A percentile compares a stretch with the other conserved stretches of the same genome.
phyloP scores from a whole-genome alignment of 768 basidiomycete species.

The Phanerochaete carnosa region DNA sequence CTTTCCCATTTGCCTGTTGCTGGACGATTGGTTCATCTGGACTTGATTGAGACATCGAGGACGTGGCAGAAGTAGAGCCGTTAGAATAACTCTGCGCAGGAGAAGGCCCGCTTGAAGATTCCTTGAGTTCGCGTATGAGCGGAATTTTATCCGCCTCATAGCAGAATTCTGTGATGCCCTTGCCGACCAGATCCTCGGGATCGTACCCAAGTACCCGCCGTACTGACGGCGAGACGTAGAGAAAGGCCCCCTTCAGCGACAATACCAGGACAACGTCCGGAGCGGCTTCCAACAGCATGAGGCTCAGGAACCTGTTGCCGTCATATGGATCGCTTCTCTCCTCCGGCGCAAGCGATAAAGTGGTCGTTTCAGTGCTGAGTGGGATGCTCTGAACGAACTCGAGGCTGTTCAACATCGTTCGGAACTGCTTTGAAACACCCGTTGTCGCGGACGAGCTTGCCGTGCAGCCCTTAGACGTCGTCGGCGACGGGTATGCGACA shows the following conservation, averaged over 20 bases:
- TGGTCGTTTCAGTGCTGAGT: slow-evolving; percentile 9
- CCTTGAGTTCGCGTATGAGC: slow-evolving; percentile 89
- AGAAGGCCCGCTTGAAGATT: slow-evolving; percentile 38
- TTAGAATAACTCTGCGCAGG: background rate
- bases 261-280: slow-evolving; percentile 90
- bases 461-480: slow-evolving; percentile 30
- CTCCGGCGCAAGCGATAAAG: slow-evolving; percentile 11
- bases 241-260: slow-evolving; percentile 87
- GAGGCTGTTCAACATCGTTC: slow-evolving; percentile 42
- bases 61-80: background rate
- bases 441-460: slow-evolving; percentile 25
- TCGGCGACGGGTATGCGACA: slow-evolving; percentile 11
- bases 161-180: slow-evolving; percentile 74
- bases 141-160: slow-evolving; percentile 90
- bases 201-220: slow-evolving; percentile 80
- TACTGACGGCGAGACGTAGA: slow-evolving; percentile 88
- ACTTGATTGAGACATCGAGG: background rate
- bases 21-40: background rate
- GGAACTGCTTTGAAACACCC: slow-evolving; percentile 52
- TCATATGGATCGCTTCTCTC: slow-evolving; percentile 28
- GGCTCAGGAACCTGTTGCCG: slow-evolving; percentile 46
- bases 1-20: background rate
- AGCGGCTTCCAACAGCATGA: slow-evolving; percentile 55
- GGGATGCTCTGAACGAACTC: slow-evolving; percentile 47
- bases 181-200: slow-evolving; percentile 79